Percentiles rank a stretch among this genome's conserved stretches.
These are phyloP conservation scores for Plasmodium gonderi DNA, from an alignment of 169 alveolate genomes.

Conservation along the genomic window DNA sequence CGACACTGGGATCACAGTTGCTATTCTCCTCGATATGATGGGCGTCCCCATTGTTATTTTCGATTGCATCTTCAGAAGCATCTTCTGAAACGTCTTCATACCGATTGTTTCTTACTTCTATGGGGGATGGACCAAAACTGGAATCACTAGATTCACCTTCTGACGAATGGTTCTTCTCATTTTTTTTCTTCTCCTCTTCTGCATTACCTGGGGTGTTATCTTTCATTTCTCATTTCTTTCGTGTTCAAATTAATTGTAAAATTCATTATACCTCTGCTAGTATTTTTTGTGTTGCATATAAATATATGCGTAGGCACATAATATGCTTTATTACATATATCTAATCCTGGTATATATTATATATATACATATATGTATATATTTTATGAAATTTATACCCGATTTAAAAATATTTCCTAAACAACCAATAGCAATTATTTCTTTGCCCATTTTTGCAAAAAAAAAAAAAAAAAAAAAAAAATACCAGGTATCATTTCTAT, in stretches of 20 bases:
- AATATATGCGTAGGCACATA: too few species aligned
- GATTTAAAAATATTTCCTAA: too few species aligned
- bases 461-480: too few species aligned
- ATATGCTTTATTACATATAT: too few species aligned
- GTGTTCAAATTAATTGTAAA: neutral
- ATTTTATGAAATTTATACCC: too few species aligned
- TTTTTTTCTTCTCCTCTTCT: neutral
- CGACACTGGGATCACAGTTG: too few species aligned
- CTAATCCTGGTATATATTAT: too few species aligned
- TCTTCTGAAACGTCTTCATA: neutral
- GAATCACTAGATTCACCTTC: slow-evolving; percentile 66
- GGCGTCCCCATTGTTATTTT: neutral
- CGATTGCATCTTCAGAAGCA: neutral
- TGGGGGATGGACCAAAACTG: slow-evolving; percentile 66
- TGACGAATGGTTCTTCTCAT: neutral
- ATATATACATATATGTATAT: too few species aligned
- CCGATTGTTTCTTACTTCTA: neutral
- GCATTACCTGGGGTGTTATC: neutral
- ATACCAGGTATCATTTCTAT: neutral
- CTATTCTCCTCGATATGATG: neutral
- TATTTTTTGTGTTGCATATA: too few species aligned
- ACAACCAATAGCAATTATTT: too few species aligned
- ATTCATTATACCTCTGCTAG: too few species aligned
- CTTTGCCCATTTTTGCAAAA: too few species aligned
- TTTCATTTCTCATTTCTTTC: neutral